These are phyloP conservation scores for Fusarium piperis DNA, from an alignment of 2,329 filamentous ascomycete genomes.

Conservation along the genomic window DNA sequence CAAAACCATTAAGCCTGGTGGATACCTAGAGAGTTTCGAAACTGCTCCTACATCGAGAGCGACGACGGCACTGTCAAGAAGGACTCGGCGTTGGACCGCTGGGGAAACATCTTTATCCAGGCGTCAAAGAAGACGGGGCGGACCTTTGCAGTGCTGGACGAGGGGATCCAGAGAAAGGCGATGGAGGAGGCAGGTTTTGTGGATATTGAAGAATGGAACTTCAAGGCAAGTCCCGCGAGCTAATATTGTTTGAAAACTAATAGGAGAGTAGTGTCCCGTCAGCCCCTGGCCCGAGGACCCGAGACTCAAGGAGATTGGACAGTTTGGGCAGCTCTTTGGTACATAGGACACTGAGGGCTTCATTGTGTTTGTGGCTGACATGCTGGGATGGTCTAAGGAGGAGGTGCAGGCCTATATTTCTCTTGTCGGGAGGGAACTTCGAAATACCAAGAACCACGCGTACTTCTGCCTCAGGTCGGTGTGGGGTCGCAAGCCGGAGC, in stretches of 20 bases:
- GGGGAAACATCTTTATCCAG: conserved; percentile 44
- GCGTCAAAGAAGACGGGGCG: conserved; percentile 44
- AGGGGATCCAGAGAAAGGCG: conserved; percentile 27
- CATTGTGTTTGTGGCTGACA: background rate
- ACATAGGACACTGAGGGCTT: background rate
- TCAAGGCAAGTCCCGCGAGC: conserved; percentile 1
- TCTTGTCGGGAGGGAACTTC: background rate
- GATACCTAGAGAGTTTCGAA: conserved; percentile 51
- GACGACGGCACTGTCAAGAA: conserved; percentile 46
- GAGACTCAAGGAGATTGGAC: background rate
- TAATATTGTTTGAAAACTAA: background rate
- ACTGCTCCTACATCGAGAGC: conserved; percentile 42
- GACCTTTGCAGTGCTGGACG: conserved; percentile 40
- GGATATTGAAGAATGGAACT: conserved; percentile 29
- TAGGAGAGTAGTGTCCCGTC: background rate
- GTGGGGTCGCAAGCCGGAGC: background rate
- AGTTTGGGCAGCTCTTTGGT: background rate
- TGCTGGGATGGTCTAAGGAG: background rate
- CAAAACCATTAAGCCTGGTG: conserved; percentile 65
- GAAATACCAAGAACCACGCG: background rate
- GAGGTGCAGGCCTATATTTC: background rate
- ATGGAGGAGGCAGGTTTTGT: conserved; percentile 40
- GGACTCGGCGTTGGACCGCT: conserved; percentile 43
- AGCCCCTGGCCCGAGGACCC: background rate
- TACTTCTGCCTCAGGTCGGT: background rate